Conservation (phyloP, 352 stramenopile species). For the Globisporangium sylvaticum region DNA sequence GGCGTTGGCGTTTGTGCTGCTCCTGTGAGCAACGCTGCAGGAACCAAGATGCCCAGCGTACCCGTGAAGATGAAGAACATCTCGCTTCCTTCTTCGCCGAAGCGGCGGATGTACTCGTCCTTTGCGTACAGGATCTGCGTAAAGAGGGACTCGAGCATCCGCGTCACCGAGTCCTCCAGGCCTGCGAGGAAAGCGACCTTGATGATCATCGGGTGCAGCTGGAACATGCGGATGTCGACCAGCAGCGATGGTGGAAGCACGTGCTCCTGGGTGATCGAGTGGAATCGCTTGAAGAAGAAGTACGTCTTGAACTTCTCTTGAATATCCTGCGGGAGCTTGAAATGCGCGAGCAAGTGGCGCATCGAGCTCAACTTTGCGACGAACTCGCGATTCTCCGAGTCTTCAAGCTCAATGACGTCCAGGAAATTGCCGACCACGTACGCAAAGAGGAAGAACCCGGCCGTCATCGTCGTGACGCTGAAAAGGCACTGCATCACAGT, state of each 20-base stretch:
- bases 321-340: slow-evolving; percentile 35
- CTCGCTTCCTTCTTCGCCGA: slow-evolving; percentile 51
- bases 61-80: slow-evolving; percentile 73
- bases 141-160: slow-evolving; percentile 56
- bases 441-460: slow-evolving; percentile 55
- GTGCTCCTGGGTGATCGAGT: slow-evolving; percentile 65
- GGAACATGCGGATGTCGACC: slow-evolving; percentile 61
- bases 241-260: slow-evolving; percentile 51
- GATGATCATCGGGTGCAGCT: slow-evolving; percentile 61
- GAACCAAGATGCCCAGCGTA: slow-evolving; percentile 51
- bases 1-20: background rate
- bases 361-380: slow-evolving; percentile 53
- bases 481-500: slow-evolving; percentile 48
- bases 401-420: slow-evolving; percentile 51
- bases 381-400: slow-evolving; percentile 58
- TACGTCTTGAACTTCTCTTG: slow-evolving; percentile 61
- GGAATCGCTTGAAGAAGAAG: slow-evolving; percentile 66
- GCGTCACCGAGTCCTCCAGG: slow-evolving; percentile 48
- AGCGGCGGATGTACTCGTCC: slow-evolving; percentile 54
- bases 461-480: slow-evolving; percentile 52
- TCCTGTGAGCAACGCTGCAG: slow-evolving; percentile 9
- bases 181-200: slow-evolving; percentile 63
- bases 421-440: slow-evolving; percentile 61
- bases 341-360: slow-evolving; percentile 46
- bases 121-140: slow-evolving; percentile 53